Conservation (phyloP, 495 filamentous ascomycete genomes). For the Neurospora sp. region DNA sequence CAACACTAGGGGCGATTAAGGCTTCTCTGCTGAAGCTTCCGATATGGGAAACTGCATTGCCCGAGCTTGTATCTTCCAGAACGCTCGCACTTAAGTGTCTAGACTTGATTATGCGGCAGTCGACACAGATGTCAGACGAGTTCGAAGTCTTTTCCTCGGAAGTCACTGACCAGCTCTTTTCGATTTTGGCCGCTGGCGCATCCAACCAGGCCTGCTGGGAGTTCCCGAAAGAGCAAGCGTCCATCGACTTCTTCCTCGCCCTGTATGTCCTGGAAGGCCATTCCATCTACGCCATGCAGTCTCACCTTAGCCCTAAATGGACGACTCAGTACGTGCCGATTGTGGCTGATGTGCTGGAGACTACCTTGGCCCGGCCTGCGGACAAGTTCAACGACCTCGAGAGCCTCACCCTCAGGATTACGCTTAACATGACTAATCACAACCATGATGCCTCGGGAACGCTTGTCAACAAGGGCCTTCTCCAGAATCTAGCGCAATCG, state of each 20-base stretch:
- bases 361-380: slow-evolving; percentile 20
- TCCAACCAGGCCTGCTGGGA: slow-evolving; percentile 23
- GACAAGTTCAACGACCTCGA: slow-evolving; percentile 25
- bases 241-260: slow-evolving; percentile 29
- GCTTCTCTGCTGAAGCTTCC: slow-evolving; percentile 35
- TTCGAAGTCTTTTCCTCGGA: slow-evolving; percentile 41
- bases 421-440: slow-evolving; percentile 82
- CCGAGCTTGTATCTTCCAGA: slow-evolving; percentile 47
- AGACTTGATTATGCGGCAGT: slow-evolving; percentile 47
- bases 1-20: slow-evolving; percentile 41
- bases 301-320: slow-evolving; percentile 23
- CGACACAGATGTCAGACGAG: slow-evolving; percentile 36
- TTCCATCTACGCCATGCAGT: slow-evolving; percentile 31
- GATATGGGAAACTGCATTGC: slow-evolving; percentile 46
- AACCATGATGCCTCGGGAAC: slow-evolving; percentile 53
- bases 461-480: slow-evolving; percentile 49
- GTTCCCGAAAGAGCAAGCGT: slow-evolving; percentile 19
- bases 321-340: slow-evolving; percentile 28
- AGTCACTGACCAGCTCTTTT: slow-evolving; percentile 41
- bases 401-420: slow-evolving; percentile 51
- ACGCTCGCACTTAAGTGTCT: slow-evolving; percentile 53
- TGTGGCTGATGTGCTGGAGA: slow-evolving; percentile 27
- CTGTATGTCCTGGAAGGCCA: slow-evolving; percentile 32
- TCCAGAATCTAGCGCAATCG: slow-evolving; percentile 42
- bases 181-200: slow-evolving; percentile 31